Evolutionary conservation across 257 asterid species (phyloP).

Genomic region (Thymus quinquecostatus): DNA sequence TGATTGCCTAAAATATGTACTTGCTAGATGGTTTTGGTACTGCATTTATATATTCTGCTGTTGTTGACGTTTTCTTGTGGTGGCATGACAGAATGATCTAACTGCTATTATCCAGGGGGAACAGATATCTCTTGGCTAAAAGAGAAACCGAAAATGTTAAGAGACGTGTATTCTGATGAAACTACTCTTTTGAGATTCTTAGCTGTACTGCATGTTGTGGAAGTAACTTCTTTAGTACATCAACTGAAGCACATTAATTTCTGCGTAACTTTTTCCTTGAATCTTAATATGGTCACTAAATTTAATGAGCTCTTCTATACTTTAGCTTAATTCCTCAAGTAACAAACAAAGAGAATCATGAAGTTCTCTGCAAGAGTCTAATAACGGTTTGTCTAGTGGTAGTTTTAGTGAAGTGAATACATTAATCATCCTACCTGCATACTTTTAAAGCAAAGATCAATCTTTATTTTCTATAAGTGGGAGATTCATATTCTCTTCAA

Average conservation of each 20-base stretch:
- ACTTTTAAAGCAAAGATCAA: constrained; percentile 8
- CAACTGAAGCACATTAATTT: constrained; percentile 8
- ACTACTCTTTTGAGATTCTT: constrained; percentile 31
- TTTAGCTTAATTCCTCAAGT: not conserved
- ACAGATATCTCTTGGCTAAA: constrained; percentile 36
- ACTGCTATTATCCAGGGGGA: constrained; percentile 8
- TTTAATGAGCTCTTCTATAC: constrained; percentile 1
- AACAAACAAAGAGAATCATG: constrained; percentile 3
- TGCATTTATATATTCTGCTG: constrained; percentile 24
- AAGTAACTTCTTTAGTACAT: not conserved
- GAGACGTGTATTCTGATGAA: constrained; percentile 18
- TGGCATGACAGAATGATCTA: constrained; percentile 28
- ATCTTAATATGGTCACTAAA: not conserved
- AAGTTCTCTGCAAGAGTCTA: constrained; percentile 13
- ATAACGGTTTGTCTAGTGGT: constrained; percentile 6
- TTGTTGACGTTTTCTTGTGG: constrained; percentile 25
- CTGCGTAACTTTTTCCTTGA: constrained; percentile 3
- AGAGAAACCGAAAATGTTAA: constrained; percentile 32
- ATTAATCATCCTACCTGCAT: not conserved
- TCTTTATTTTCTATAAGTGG: constrained; percentile 13
- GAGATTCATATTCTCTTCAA: constrained; percentile 10
- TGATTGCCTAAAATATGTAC: constrained; percentile 16
- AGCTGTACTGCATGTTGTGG: constrained; percentile 26
- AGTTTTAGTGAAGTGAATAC: constrained; percentile 14
- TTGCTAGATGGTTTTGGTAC: constrained; percentile 1